Evolutionary conservation across 1,284 basidiomycete species (phyloP).

Genomic region (Sporisorium reilianum): DNA sequence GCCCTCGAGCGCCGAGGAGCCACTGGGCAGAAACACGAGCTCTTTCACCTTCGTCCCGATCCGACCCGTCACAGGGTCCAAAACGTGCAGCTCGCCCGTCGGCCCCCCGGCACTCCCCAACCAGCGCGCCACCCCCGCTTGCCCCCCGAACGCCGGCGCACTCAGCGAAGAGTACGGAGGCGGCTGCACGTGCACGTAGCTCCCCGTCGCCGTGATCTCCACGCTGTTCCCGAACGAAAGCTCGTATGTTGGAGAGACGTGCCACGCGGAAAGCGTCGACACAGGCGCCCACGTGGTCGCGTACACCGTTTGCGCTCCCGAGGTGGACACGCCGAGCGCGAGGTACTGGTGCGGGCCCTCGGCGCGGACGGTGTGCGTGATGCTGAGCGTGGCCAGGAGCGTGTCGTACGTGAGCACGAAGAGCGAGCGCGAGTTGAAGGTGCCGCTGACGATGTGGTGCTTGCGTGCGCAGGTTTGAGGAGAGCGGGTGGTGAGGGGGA

Average conservation of each 20-base stretch:
- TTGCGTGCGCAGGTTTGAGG: constrained; percentile 27
- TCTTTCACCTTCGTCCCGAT: constrained; percentile 49
- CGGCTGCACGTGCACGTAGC: constrained; percentile 59
- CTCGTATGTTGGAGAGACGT: constrained; percentile 7
- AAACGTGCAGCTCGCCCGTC: constrained; percentile 58
- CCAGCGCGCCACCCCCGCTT: constrained; percentile 24
- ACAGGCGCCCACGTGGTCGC: constrained; percentile 59
- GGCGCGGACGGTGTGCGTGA: constrained; percentile 24
- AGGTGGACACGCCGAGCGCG: constrained; percentile 27
- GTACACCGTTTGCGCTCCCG: constrained; percentile 37
- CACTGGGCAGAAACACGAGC: constrained; percentile 50
- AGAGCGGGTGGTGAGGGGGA: background rate
- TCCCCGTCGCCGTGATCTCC: constrained; percentile 55
- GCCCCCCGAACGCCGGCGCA: constrained; percentile 47
- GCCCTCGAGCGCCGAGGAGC: constrained; percentile 21
- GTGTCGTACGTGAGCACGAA: constrained; percentile 56
- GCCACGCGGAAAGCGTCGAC: constrained; percentile 52
- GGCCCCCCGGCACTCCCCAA: constrained; percentile 62
- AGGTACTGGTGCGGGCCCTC: constrained; percentile 62
- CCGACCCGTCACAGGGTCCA: constrained; percentile 41
- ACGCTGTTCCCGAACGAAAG: constrained; percentile 22
- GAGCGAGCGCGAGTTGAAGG: constrained; percentile 57
- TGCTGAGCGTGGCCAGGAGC: constrained; percentile 22
- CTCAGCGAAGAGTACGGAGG: constrained; percentile 34
- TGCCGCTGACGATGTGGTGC: constrained; percentile 54